Conservation (phyloP, 306 rosid genomes). For the Vigna trinervia region DNA sequence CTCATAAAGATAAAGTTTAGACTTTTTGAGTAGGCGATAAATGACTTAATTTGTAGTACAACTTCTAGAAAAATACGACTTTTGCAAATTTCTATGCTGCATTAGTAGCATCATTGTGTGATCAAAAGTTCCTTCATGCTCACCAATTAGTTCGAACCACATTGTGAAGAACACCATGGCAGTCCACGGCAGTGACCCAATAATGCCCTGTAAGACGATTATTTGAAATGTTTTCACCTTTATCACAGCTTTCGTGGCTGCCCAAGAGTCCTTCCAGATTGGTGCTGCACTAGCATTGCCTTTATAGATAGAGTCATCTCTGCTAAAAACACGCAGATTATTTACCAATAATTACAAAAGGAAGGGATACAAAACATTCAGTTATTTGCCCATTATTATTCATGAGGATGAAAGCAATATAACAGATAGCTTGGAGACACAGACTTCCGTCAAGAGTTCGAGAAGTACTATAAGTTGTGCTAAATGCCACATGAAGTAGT, state of each 20-base stretch:
- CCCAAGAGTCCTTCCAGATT: constrained; percentile 80
- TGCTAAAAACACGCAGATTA: constrained; percentile 46
- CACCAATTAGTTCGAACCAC: constrained; percentile 98
- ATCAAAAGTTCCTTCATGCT: constrained; percentile 35
- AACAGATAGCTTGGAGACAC: constrained; percentile 27
- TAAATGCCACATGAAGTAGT: neutral
- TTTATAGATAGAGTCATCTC: constrained; percentile 58
- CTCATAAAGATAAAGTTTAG: constrained; percentile 2
- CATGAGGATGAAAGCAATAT: constrained; percentile 30
- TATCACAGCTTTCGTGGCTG: constrained; percentile 76
- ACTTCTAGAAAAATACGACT: neutral
- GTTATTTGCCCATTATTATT: constrained; percentile 23
- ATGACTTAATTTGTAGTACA: constrained; percentile 10
- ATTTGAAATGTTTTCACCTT: constrained; percentile 88
- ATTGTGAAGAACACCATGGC: constrained; percentile 99
- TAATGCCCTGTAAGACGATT: constrained; percentile 87
- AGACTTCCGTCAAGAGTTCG: neutral
- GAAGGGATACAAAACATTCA: constrained; percentile 24
- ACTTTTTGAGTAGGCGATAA: neutral
- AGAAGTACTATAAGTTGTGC: neutral
- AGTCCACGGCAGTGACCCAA: constrained; percentile 99
- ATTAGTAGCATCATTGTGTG: constrained; percentile 30
- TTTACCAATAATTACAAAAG: constrained; percentile 39
- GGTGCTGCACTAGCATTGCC: constrained; percentile 60
- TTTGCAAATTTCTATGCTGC: neutral